phyloP scores from a whole-genome alignment of 2,329 filamentous ascomycete genomes.

The Dryadomyces sulphureus region DNA sequence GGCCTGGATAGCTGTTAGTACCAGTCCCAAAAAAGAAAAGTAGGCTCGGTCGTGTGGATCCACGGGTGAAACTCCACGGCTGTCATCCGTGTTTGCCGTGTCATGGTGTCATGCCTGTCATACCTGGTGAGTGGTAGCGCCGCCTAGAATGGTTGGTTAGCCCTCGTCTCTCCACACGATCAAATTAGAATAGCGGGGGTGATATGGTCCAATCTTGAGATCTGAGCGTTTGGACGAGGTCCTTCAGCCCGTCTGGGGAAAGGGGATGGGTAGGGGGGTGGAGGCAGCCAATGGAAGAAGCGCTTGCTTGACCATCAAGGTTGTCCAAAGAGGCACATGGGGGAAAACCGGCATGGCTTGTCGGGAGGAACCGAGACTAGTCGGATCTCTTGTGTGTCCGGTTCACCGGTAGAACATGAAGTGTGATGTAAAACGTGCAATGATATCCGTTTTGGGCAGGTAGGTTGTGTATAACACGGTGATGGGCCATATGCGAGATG shows the following conservation, averaged over 20 bases:
- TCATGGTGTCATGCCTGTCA: conserved; percentile 16
- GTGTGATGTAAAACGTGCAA: neutral
- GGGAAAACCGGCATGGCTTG: neutral
- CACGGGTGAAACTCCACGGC: neutral
- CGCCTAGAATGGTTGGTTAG: conserved; percentile 35
- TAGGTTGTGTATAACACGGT: neutral
- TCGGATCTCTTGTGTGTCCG: neutral
- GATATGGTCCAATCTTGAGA: no score
- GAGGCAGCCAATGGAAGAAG: conserved; percentile 4
- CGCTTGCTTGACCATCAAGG: conserved; percentile 9
- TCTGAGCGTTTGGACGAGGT: neutral
- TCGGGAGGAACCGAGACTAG: conserved; percentile 9
- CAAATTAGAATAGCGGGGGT: no score
- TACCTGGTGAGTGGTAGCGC: conserved; percentile 63
- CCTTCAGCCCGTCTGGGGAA: neutral
- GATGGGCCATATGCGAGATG: neutral
- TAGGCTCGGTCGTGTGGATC: neutral
- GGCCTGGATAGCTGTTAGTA: conserved; percentile 33
- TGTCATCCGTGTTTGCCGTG: neutral
- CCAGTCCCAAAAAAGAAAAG: conserved; percentile 8
- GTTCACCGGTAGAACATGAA: neutral
- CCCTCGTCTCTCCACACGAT: conserved; percentile 14
- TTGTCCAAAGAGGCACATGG: conserved; percentile 1
- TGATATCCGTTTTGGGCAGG: neutral
- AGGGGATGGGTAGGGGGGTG: neutral